A percentile compares a stretch with the other conserved stretches of the same genome.
Conservation (phyloP, 2,329 filamentous ascomycete species). For the Magnaporthiopsis incrustans region DNA sequence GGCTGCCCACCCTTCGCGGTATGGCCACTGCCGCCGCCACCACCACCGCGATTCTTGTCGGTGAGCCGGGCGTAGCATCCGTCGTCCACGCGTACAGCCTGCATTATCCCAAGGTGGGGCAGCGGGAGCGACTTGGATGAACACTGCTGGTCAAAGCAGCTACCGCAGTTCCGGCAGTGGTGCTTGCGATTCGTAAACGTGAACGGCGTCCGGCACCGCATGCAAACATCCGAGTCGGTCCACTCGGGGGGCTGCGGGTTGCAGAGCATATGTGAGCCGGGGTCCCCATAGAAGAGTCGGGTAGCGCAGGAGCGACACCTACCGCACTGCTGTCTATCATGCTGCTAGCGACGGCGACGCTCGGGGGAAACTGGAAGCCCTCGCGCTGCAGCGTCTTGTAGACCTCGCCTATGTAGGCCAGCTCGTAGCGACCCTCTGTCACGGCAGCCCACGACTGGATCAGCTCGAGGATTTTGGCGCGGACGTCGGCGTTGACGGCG, state of each 20-base stretch:
- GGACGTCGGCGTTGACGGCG: constrained; percentile 77
- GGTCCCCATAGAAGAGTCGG: too few relatives aligned
- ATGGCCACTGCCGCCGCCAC: constrained; percentile 28
- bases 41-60: constrained; percentile 51
- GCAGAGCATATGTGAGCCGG: not conserved
- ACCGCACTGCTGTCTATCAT: constrained; percentile 97
- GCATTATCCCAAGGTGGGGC: constrained; percentile 85
- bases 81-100: constrained; percentile 89
- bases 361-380: constrained; percentile 83
- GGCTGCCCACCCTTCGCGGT: constrained; percentile 23
- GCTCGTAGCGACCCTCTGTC: constrained; percentile 73
- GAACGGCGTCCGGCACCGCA: constrained; percentile 92
- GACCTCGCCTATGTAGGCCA: constrained; percentile 81
- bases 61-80: constrained; percentile 88
- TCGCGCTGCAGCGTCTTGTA: constrained; percentile 77
- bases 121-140: constrained; percentile 82
- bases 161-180: constrained; percentile 95
- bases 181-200: constrained; percentile 98
- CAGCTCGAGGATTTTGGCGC: constrained; percentile 82
- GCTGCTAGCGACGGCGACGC: constrained; percentile 78
- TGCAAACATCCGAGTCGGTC: constrained; percentile 96
- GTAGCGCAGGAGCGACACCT: constrained; percentile 29
- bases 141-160: constrained; percentile 93
- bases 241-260: constrained; percentile 76
- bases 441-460: constrained; percentile 91